phyloP scores from a whole-genome alignment of 1,284 basidiomycete genomes.

The Marasmius fiardii region DNA sequence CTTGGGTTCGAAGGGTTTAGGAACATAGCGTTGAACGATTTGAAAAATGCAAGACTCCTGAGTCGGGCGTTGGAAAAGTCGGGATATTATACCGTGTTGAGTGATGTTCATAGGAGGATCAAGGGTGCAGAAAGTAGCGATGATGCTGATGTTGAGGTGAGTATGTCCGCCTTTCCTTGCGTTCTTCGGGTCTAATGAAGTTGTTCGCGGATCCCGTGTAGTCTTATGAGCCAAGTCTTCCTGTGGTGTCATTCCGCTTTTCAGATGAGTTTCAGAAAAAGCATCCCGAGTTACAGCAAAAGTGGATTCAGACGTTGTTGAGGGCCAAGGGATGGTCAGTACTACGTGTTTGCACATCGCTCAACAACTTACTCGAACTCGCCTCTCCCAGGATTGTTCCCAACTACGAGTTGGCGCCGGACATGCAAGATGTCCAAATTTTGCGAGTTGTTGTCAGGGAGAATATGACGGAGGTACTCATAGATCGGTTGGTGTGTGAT shows the following conservation, averaged over 20 bases:
- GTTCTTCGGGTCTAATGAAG: too few species aligned
- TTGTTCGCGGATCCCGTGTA: too few species aligned
- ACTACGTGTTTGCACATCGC: background rate
- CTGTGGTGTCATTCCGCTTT: slow-evolving; percentile 92
- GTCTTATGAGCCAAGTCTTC: slow-evolving; percentile 77
- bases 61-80: slow-evolving; percentile 84
- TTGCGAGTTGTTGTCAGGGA: slow-evolving; percentile 86
- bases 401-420: slow-evolving; percentile 80
- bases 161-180: too few species aligned
- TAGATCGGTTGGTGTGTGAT: slow-evolving; percentile 62
- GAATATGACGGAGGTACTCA: slow-evolving; percentile 60
- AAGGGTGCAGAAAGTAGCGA: slow-evolving; percentile 36
- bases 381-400: slow-evolving; percentile 69
- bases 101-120: slow-evolving; percentile 60
- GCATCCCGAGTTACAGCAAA: slow-evolving; percentile 78
- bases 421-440: slow-evolving; percentile 69
- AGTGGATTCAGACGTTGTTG: slow-evolving; percentile 85
- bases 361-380: background rate
- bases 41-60: slow-evolving; percentile 83
- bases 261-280: slow-evolving; percentile 71
- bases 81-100: slow-evolving; percentile 73
- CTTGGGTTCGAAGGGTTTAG: slow-evolving; percentile 85
- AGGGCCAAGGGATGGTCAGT: slow-evolving; percentile 72
- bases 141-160: slow-evolving; percentile 55
- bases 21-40: slow-evolving; percentile 68